These are phyloP conservation scores for Vigna reflexopilosa DNA, from an alignment of 306 rosid genomes.

Conservation along the genomic window DNA sequence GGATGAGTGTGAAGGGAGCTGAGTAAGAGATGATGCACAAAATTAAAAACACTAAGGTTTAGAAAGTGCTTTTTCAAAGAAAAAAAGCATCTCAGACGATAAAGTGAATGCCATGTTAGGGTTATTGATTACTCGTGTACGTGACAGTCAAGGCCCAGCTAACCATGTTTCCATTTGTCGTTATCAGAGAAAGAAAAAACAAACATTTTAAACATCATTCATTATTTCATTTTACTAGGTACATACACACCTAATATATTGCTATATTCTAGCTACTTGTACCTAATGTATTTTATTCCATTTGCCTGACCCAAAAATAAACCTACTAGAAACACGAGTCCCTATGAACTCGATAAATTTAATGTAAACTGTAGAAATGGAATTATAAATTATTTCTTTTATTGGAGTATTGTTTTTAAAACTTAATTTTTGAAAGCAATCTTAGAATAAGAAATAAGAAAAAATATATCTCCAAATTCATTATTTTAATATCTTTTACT, in stretches of 20 bases:
- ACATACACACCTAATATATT: background rate
- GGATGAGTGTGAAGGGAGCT: conserved; percentile 32
- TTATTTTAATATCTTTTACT: no score
- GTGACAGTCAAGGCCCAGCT: conserved; percentile 33
- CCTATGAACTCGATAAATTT: background rate
- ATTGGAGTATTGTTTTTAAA: background rate
- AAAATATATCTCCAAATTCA: no score
- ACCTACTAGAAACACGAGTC: background rate
- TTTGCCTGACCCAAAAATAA: no score
- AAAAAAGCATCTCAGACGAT: conserved; percentile 11
- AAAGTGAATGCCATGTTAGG: conserved; percentile 25
- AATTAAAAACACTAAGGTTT: conserved; percentile 23
- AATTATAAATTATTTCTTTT: background rate
- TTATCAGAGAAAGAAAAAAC: conserved; percentile 2
- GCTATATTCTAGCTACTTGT: no score
- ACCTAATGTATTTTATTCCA: no score
- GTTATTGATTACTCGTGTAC: conserved; percentile 21
- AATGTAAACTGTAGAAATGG: background rate
- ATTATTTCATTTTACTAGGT: background rate
- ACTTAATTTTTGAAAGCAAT: background rate
- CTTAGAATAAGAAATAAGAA: no score
- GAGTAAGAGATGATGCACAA: conserved; percentile 24
- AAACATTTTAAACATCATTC: background rate
- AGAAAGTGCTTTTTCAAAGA: conserved; percentile 8
- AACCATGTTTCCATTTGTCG: conserved; percentile 41